Base-by-base conservation (phyloP, 2,329 filamentous ascomycete genomes). In the Apiospora aurea region DNA sequence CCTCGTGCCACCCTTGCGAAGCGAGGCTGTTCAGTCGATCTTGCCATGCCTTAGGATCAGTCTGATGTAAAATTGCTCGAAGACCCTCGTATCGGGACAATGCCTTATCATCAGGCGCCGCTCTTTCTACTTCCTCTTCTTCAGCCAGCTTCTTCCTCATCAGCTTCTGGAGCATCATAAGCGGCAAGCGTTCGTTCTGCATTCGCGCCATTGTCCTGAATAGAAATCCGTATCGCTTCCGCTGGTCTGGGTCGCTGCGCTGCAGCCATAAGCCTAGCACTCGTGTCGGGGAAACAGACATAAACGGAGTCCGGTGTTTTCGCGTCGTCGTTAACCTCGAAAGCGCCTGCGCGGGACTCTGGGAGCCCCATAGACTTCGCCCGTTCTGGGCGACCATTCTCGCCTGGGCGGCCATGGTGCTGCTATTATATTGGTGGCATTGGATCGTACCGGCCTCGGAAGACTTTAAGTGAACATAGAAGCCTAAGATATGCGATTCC, bases 1-100 rank as follows among this genome's bases (percentile, higher is more conserved):
- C 76, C 71, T 77, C 77, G 1, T 76, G 75, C 72, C 82, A 78
- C 7, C 82, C 83, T 67, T 79, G 82, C 53, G 71, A 72, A 2
- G 76, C 76, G 13, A 84, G 70, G 26, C 74, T 75, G 41, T 78
- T 75, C 10, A 84, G 73, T 16, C 78, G 76, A 47, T 78, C 73
- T 13, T 74, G 75, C 82, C 82, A 84, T 2, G 78, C 71, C 14
- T 47, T 70, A 1, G 75, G 71, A n/a, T 74, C 75, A 46, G 75
- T 76, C 6, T 71, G 69, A 11, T 61, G 47, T 4, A 80, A 26
- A 14, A 69, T 38, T 3, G 49, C 41, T 14, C 70, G 69, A 4
- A 79, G 38, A 4, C 47, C 41, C 51, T 71, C 66, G n/a, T 80
- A 77, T 21, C 71, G 70, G 6, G 71, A 70, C 51, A 74, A 69